Conservation (phyloP, 495 filamentous ascomycete genomes). For the Emericellopsis terricola region DNA sequence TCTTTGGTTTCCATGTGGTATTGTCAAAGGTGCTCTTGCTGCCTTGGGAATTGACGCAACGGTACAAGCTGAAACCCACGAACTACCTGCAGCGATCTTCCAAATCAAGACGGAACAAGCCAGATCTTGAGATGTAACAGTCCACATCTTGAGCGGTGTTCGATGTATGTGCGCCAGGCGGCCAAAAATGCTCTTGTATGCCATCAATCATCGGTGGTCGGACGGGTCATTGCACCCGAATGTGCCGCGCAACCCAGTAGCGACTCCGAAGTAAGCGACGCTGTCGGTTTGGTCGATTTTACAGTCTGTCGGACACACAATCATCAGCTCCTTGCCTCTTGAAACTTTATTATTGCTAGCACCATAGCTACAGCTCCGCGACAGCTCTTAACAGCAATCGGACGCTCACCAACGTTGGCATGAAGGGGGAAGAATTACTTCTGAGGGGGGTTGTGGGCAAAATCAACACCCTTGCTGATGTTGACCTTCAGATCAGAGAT, state of each 20-base stretch:
- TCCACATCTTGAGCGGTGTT: too few species aligned
- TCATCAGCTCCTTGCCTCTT: conserved; percentile 16
- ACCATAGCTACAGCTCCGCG: conserved; percentile 1
- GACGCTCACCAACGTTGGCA: too few species aligned
- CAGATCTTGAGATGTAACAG: conserved; percentile 34
- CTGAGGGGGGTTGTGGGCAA: conserved; percentile 65
- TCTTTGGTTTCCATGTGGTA: conserved; percentile 84
- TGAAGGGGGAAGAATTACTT: conserved; percentile 39
- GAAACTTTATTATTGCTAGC: conserved; percentile 1
- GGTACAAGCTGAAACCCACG: conserved; percentile 73
- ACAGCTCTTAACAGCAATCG: too few species aligned
- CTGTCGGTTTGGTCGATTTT: too few species aligned
- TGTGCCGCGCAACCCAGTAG: too few species aligned
- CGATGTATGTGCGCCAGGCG: too few species aligned
- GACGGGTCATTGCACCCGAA: too few species aligned
- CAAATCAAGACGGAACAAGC: conserved; percentile 75
- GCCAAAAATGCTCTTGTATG: too few species aligned
- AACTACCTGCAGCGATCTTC: conserved; percentile 78
- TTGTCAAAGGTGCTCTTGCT: conserved; percentile 75
- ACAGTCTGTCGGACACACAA: conserved; percentile 15
- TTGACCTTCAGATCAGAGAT: conserved; percentile 70
- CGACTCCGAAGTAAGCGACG: too few species aligned
- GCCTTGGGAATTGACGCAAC: conserved; percentile 81
- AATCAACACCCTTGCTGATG: conserved; percentile 83
- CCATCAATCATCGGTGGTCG: too few species aligned